A percentile compares a stretch with the other conserved stretches of the same genome.
phyloP scores from a whole-genome alignment of 495 filamentous ascomycete genomes.

The Hapsidospora chrysogenum region DNA sequence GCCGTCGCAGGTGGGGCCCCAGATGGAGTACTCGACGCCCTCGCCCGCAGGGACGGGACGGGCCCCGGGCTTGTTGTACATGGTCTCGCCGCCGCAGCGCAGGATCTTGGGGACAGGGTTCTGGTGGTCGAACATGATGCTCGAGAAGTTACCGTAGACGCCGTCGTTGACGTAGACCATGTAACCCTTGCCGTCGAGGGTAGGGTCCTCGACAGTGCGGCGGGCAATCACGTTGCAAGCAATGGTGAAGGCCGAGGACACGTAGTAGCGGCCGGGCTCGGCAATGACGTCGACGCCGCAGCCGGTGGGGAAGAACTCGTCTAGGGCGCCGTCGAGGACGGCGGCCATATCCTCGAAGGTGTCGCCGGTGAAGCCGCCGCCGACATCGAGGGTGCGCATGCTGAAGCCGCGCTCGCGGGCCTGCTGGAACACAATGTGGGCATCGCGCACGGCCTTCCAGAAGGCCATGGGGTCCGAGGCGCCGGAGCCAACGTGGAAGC shows the following conservation, averaged over 20 bases:
- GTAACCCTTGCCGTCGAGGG: constrained; percentile 45
- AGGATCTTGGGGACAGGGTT: constrained; percentile 72
- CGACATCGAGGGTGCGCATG: constrained; percentile 81
- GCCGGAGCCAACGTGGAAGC: constrained; percentile 95
- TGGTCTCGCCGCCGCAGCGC: constrained; percentile 35
- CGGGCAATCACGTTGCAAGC: constrained; percentile 93
- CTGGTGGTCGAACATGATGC: constrained; percentile 98
- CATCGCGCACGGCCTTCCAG: constrained; percentile 76
- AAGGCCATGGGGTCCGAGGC: constrained; percentile 82
- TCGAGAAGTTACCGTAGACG: constrained; percentile 94
- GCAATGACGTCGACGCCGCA: constrained; percentile 66
- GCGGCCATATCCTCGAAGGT: constrained; percentile 82
- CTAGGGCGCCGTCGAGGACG: constrained; percentile 62
- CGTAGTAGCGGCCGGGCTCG: constrained; percentile 92
- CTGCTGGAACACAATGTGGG: constrained; percentile 78
- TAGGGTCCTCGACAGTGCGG: constrained; percentile 48
- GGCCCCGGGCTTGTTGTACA: constrained; percentile 26
- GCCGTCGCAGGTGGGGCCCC: constrained; percentile 95
- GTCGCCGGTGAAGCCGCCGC: constrained; percentile 78
- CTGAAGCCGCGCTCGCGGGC: constrained; percentile 60
- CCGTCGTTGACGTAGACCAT: constrained; percentile 97
- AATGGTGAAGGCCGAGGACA: constrained; percentile 79
- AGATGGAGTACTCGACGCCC: constrained; percentile 71
- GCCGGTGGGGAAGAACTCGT: constrained; percentile 70
- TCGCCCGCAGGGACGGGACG: constrained; percentile 13